Evolutionary conservation across 192 early-diverging fungal genomes (phyloP), one percentile per base, ranked within the genome.

Genomic region (Rhizoclosmatium globosum): DNA sequence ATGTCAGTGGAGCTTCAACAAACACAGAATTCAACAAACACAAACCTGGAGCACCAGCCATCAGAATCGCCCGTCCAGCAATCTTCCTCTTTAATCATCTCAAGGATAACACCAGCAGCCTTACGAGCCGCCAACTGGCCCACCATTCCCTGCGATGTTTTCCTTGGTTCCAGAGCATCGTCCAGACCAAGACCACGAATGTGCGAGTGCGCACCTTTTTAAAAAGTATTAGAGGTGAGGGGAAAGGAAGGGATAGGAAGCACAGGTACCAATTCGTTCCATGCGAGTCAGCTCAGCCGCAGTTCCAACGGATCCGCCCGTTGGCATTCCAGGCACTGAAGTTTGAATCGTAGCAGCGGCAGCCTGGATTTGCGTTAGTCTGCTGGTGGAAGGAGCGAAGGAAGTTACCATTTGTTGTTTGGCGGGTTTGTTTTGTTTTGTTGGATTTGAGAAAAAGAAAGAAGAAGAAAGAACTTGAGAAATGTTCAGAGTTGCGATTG

Each of bases 61-160:
- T 98, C 76, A 99, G 86, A 48, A 99, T 93, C 9, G 98, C 96
- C 9, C 98, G 91, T 59, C 98, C 98, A 43, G 97, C 96, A 83
- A 97, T 98, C 81, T 96, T 96, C 98, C 64, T 98, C 94, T 85
- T 98, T 95, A 76, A 99, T 98, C 88, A 99, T 94, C 78, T 95
- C 92, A 50, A 98, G 88, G 82, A 98, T 97, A 11, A 99, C 92
- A 39, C 98, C 98, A 7, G 98, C 98, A 4, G 97, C 97, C 68
- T 94, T 95, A 72, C 98, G 93, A 43, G 98, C 97, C 82, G 96
- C 92, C 39, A 93, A n/a, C 83, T 98, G 97, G 2, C 98, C 98
- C 53, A 99, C 98, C 98, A 99, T 98, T 61, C 98, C 98, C 82
- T 98, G 96, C 47, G 94, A 93, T 23, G 91, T 91, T 39, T 83